A percentile compares a stretch with the other conserved stretches of the same genome.
Conservation (phyloP, 1,284 basidiomycete genomes). For the Ustilago curta region DNA sequence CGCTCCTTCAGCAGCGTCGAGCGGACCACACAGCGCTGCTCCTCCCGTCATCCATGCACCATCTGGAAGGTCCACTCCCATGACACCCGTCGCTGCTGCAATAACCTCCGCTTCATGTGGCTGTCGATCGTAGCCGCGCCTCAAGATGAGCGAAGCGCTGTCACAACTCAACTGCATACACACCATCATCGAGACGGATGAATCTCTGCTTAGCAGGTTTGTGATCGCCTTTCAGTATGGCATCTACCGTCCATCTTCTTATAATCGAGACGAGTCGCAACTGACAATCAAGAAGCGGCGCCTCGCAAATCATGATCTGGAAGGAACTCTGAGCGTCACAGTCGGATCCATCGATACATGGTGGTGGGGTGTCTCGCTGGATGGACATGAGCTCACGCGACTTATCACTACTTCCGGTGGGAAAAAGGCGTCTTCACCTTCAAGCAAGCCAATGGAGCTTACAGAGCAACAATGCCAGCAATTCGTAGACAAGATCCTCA, state of each 20-base stretch:
- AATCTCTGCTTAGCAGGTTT: slow-evolving; percentile 1
- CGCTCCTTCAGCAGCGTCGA: neutral
- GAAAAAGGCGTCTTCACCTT: too few relatives aligned
- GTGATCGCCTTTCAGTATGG: slow-evolving; percentile 8
- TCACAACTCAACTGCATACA: slow-evolving; percentile 16
- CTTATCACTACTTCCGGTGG: neutral
- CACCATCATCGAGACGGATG: slow-evolving; percentile 14
- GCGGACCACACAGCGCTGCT: neutral
- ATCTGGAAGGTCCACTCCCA: neutral
- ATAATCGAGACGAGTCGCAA: neutral
- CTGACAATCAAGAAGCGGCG: neutral
- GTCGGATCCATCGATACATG: slow-evolving; percentile 18
- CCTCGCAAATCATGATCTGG: neutral
- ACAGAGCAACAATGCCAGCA: neutral
- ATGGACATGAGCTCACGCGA: neutral
- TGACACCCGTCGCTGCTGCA: neutral
- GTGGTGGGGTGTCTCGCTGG: slow-evolving; percentile 24
- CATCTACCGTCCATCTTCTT: neutral
- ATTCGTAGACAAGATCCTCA: slow-evolving; percentile 12
- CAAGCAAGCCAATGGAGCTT: neutral
- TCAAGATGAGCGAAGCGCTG: slow-evolving; percentile 12
- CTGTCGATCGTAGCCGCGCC: neutral
- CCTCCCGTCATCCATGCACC: neutral
- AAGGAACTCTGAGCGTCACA: neutral
- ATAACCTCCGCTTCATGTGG: neutral